Base-by-base conservation (phyloP, 2,329 filamentous ascomycete genomes). In the Didymellaceae sp. region DNA sequence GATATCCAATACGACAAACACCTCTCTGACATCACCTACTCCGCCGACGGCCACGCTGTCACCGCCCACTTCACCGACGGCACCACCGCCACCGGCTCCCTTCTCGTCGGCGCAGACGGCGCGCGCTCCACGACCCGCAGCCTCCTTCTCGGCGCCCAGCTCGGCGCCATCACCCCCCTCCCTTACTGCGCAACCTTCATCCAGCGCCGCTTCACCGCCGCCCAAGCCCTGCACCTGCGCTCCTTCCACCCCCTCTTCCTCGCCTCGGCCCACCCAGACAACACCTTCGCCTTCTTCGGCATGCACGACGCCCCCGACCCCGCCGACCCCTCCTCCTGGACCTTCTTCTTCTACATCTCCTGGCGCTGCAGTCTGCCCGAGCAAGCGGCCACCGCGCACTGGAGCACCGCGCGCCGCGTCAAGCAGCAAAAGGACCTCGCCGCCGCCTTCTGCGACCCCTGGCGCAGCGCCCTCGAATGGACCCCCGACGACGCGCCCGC, bases 291-390 rank as follows among this genome's bases (percentile, higher is more conserved):
- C 14, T 77, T 79, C 65, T 76, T 81, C 42, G 73, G 74, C n/a
- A 66, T 75, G 50, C 75, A 78, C 22, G 71, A 78, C 55, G 75
- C 67, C 5, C 63, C 71, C 2, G 66, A 74, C 34, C 54, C 66
- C 11, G 61, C 71, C 14, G 58, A 70, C 8, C 77, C 76, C 1
- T 73, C 75, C 17, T 65, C 63, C 5, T 78, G 76, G 77, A 71
- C 69, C 3, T 78, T 78, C 55, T 76, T 76, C 62, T 78, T 76
- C 64, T 80, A 80, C 59, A 75, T 80, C 41, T 79, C 77, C 9
- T 79, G 76, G 75, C 55, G 44, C 14, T 71, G 62, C 8, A 67
- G 60, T 25, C 21, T 74, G 1, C 71, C 77, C 42, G 72, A 78
- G 52, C 77, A 80, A 52, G 70, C 70, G 8, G 61, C 62, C 26